Evolutionary conservation across 768 basidiomycete genomes (phyloP).

Genomic region (Rubroboletus satanas): DNA sequence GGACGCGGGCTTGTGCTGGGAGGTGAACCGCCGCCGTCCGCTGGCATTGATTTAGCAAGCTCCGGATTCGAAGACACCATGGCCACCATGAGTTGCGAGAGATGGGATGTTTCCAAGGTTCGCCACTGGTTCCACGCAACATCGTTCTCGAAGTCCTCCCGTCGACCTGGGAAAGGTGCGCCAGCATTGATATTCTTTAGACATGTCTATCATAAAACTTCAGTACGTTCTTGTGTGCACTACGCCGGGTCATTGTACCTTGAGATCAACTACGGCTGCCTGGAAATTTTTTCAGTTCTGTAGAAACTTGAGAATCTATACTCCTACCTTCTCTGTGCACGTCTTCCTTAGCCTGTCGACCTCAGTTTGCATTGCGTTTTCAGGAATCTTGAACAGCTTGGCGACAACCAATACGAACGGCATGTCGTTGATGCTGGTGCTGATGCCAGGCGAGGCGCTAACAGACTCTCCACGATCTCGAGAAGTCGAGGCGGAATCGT

Average conservation of each 20-base stretch:
- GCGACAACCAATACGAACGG: constrained; percentile 66
- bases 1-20: constrained; percentile 43
- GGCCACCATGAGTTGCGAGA: constrained; percentile 84
- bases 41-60: constrained; percentile 72
- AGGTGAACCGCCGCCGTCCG: constrained; percentile 35
- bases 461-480: constrained; percentile 53
- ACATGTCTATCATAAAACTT: constrained; percentile 50
- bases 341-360: constrained; percentile 59
- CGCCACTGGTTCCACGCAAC: constrained; percentile 84
- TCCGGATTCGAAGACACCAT: constrained; percentile 87
- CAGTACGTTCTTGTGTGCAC: not conserved
- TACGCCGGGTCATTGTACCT: constrained; percentile 43
- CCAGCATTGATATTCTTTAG: constrained; percentile 89
- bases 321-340: constrained; percentile 71
- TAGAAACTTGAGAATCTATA: not conserved
- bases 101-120: constrained; percentile 71
- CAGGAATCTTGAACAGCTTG: constrained; percentile 69
- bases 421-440: constrained; percentile 67
- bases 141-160: constrained; percentile 83
- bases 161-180: constrained; percentile 74
- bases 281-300: constrained; percentile 26
- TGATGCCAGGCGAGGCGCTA: constrained; percentile 34
- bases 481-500: constrained; percentile 58
- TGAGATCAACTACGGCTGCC: constrained; percentile 85
- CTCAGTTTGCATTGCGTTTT: constrained; percentile 65